These are phyloP conservation scores for Russula compacta DNA, from an alignment of 768 basidiomycete genomes.

Conservation along the genomic window DNA sequence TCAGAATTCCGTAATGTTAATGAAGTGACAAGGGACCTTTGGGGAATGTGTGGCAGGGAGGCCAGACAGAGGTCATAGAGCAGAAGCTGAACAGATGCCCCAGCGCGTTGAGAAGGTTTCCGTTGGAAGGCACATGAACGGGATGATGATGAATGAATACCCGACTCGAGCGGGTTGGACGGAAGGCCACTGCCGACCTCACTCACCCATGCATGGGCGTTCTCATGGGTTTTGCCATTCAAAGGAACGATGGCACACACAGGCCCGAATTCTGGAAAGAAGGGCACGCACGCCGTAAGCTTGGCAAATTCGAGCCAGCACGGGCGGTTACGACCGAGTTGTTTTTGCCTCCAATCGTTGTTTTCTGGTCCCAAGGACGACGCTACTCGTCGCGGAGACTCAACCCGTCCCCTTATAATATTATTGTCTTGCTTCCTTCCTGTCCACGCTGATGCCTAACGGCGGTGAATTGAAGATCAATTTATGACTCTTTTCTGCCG, in stretches of 20 bases:
- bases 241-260: constrained; percentile 4
- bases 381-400: not conserved
- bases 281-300: constrained; percentile 19
- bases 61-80: not conserved
- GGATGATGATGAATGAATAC: not conserved
- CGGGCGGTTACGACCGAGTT: not conserved
- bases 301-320: constrained; percentile 7
- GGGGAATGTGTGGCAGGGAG: not conserved
- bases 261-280: constrained; percentile 14
- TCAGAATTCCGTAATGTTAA: constrained; percentile 21
- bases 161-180: not conserved
- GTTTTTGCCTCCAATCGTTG: constrained; percentile 1
- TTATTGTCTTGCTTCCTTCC: not conserved
- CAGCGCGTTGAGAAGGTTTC: not conserved
- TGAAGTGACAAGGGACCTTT: constrained; percentile 15
- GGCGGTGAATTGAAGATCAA: constrained; percentile 15
- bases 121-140: constrained; percentile 2
- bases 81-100: not conserved
- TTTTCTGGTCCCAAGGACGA: not conserved
- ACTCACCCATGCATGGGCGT: not conserved
- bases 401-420: not conserved
- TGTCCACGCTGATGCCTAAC: not conserved
- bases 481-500: constrained; percentile 8
- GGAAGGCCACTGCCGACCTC: constrained; percentile 8
- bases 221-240: constrained; percentile 12